Percentiles rank a stretch among this genome's conserved stretches.
Conservation (phyloP, 306 rosid genomes). For the Sindora glabra region DNA sequence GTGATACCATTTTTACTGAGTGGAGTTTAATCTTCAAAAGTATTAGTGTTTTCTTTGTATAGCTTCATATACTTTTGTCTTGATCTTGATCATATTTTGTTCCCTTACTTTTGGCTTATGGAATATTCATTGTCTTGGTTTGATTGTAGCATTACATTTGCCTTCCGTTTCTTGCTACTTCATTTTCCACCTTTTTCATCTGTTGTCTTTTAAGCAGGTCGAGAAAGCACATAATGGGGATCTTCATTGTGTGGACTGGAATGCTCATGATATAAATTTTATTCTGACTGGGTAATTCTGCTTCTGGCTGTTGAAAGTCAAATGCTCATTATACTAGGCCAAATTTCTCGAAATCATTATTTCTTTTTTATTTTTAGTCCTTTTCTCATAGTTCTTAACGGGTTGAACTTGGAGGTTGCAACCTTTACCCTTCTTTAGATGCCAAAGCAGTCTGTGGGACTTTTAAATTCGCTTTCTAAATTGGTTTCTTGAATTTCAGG, state of each 20-base stretch:
- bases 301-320: neutral
- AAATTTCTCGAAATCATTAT: neutral
- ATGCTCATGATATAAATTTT: constrained; percentile 64
- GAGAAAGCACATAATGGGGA: constrained; percentile 87
- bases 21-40: neutral
- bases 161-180: neutral
- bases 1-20: neutral
- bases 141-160: constrained; percentile 2
- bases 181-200: neutral
- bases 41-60: neutral
- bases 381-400: neutral
- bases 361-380: neutral
- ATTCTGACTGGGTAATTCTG: constrained; percentile 69
- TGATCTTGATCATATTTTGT: neutral
- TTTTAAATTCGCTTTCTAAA: constrained; percentile 9
- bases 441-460: neutral
- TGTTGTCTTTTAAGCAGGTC: constrained; percentile 40
- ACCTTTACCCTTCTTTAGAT: constrained; percentile 1
- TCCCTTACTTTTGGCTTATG: neutral
- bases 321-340: neutral
- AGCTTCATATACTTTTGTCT: neutral
- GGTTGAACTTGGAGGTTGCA: neutral
- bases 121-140: neutral
- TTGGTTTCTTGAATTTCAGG: constrained; percentile 36
- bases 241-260: constrained; percentile 98